Evolutionary conservation across 192 early-diverging fungal genomes (phyloP), one percentile per base, ranked within the genome.

Genomic region (Coemansia sp.): DNA sequence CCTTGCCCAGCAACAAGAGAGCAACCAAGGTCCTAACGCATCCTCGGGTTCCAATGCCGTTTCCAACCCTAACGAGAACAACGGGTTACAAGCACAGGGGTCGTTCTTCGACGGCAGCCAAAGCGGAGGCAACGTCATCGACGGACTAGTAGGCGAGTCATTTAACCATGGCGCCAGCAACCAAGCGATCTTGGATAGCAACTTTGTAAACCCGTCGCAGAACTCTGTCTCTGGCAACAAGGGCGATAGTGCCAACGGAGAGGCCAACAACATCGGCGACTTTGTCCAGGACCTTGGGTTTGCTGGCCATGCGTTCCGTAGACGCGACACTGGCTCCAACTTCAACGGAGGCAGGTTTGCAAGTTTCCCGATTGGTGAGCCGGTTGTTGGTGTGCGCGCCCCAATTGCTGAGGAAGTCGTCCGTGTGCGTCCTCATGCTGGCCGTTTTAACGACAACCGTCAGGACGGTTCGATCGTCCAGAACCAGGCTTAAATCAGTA

Each of bases 31-130:
- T 20, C 64, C 75, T 24, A 55, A 21, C 46, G 75, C 69, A 34
- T 56, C 75, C 7, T 59, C 56, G 9, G 80, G 80, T 8, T 60
- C 68, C 14, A 69, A 36, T 36, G 80, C 80, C 4, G 63, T 83
- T 35, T 72, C 64, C 80, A 63, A 71, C 67, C 66, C 80, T 15
- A 83, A 83, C 58, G 68, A 69, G 7, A 83, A 77, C 80, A 77
- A 74, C 68, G 80, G 80, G 36, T 46, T 65, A 61, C 80, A 83
- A 72, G 35, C 66, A 33, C 68, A 68, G 20, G 73, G 73, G 68
- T 73, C 80, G 23, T 53, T 83, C 0, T 41, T 74, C 30, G 53
- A 61, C 48, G 26, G 45, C 39, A 53, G 74, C 34, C n/a, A 30
- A 44, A 67, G 69, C 57, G 79, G 74, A 20, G 67, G 68, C 60